These are phyloP conservation scores for Leccinum variabile DNA, from an alignment of 1,284 basidiomycete genomes.

Conservation along the genomic window DNA sequence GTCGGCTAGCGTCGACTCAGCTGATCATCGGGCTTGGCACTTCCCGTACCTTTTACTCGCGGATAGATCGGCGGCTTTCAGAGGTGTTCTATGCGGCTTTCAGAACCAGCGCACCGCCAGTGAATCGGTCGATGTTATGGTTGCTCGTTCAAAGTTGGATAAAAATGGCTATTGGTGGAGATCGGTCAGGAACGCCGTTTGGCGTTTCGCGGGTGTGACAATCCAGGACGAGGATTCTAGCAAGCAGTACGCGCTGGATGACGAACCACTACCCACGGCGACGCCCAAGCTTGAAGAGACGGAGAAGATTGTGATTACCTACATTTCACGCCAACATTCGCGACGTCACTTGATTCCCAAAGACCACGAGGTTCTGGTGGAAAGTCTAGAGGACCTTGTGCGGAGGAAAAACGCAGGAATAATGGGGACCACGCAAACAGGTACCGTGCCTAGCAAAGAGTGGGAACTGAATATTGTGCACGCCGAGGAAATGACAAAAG, in stretches of 20 bases:
- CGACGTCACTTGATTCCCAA: slow-evolving; percentile 57
- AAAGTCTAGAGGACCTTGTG: slow-evolving; percentile 54
- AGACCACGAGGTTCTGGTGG: slow-evolving; percentile 60
- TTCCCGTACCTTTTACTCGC: slow-evolving; percentile 65
- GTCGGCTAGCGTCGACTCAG: slow-evolving; percentile 10
- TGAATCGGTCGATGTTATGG: slow-evolving; percentile 50
- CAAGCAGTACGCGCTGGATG: background rate
- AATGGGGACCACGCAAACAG: background rate
- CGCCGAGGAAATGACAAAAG: slow-evolving; percentile 68
- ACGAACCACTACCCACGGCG: slow-evolving; percentile 12
- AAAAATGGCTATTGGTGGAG: slow-evolving; percentile 66
- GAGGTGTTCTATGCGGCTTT: slow-evolving; percentile 59
- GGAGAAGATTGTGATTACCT: slow-evolving; percentile 64
- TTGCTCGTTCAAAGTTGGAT: slow-evolving; percentile 25
- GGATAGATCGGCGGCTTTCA: slow-evolving; percentile 74
- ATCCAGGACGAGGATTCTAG: slow-evolving; percentile 9
- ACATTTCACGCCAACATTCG: slow-evolving; percentile 67
- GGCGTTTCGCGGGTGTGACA: slow-evolving; percentile 59
- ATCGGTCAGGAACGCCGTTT: slow-evolving; percentile 57
- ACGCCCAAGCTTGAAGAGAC: slow-evolving; percentile 29
- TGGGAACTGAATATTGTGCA: slow-evolving; percentile 67
- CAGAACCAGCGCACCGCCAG: slow-evolving; percentile 68
- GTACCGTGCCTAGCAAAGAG: slow-evolving; percentile 30
- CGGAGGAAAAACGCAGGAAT: slow-evolving; percentile 40
- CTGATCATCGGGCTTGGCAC: slow-evolving; percentile 42